A percentile compares a stretch with the other conserved stretches of the same genome.
Conservation (phyloP, 768 basidiomycete species). For the Suillus tomentosus region DNA sequence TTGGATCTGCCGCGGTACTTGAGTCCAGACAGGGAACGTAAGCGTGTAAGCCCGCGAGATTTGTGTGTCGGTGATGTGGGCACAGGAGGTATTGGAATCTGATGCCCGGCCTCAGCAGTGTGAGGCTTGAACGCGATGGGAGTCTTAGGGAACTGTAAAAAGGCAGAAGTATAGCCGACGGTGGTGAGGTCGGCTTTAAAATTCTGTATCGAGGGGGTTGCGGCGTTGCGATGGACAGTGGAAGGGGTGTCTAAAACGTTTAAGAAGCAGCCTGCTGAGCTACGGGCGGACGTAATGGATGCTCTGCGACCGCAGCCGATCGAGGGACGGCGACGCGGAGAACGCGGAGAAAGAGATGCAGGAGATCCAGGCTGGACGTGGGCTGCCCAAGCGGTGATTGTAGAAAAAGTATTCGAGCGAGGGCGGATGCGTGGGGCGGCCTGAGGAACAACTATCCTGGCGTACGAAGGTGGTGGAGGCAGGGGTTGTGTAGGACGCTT, state of each 20-base stretch:
- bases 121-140: conserved; percentile 24
- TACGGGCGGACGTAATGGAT: conserved; percentile 41
- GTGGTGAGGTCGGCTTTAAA: conserved; percentile 56
- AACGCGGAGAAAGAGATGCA: conserved; percentile 41
- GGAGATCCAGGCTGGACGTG: conserved; percentile 73
- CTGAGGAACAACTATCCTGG: conserved; percentile 15
- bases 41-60: conserved; percentile 40
- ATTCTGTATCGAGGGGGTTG: conserved; percentile 49
- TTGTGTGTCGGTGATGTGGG: conserved; percentile 17
- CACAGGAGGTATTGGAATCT: conserved; percentile 22
- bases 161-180: conserved; percentile 67
- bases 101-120: conserved; percentile 13
- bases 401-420: conserved; percentile 47
- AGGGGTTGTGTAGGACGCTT: conserved; percentile 35
- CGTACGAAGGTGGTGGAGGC: conserved; percentile 21
- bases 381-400: conserved; percentile 63
- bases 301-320: conserved; percentile 30
- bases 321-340: conserved; percentile 40
- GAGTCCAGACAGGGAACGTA: conserved; percentile 56
- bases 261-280: conserved; percentile 48
- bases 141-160: conserved; percentile 58
- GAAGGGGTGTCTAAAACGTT: conserved; percentile 45
- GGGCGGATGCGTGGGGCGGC: conserved; percentile 22
- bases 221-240: conserved; percentile 24
- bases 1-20: conserved; percentile 42